These are phyloP conservation scores for Chaetomium globosum DNA, from an alignment of 2,329 filamentous ascomycete genomes.

Conservation along the genomic window DNA sequence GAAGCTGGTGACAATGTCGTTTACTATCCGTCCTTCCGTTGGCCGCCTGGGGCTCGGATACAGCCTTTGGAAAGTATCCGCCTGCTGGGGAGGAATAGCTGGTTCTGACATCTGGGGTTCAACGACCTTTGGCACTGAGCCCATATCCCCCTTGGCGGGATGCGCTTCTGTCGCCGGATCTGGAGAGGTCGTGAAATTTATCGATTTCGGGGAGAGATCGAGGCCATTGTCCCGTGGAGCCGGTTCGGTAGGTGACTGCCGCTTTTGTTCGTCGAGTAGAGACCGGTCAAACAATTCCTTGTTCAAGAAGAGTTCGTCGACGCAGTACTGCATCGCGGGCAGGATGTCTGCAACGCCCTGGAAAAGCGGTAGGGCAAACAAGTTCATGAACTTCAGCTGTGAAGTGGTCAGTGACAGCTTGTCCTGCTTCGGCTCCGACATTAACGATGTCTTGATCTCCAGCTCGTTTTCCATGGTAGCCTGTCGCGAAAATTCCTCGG, in stretches of 20 bases:
- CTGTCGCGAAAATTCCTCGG: conserved; percentile 92
- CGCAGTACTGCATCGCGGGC: conserved; percentile 80
- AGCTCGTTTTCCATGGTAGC: conserved; percentile 88
- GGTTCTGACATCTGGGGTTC: conserved; percentile 37
- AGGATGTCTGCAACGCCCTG: conserved; percentile 83
- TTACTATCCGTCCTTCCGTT: conserved; percentile 48
- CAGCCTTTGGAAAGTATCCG: conserved; percentile 39
- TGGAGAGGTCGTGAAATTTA: conserved; percentile 45
- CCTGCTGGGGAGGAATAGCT: conserved; percentile 37
- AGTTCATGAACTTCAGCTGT: conserved; percentile 94
- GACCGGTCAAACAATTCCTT: conserved; percentile 71
- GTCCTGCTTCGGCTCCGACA: conserved; percentile 82
- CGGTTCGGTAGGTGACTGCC: conserved; percentile 35
- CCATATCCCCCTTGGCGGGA: conserved; percentile 27
- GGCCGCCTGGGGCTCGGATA: conserved; percentile 42
- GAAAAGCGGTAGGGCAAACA: conserved; percentile 92
- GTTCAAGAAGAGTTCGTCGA: conserved; percentile 79
- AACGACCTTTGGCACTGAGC: conserved; percentile 19
- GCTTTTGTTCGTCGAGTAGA: conserved; percentile 63
- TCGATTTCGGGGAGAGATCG: conserved; percentile 49
- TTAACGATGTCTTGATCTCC: conserved; percentile 82
- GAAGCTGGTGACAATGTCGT: conserved; percentile 50
- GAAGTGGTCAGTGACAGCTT: conserved; percentile 79
- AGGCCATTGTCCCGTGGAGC: conserved; percentile 41
- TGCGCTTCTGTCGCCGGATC: conserved; percentile 32